phyloP scores from a whole-genome alignment of 805 yeast species.

The Saccharomyces jurei region DNA sequence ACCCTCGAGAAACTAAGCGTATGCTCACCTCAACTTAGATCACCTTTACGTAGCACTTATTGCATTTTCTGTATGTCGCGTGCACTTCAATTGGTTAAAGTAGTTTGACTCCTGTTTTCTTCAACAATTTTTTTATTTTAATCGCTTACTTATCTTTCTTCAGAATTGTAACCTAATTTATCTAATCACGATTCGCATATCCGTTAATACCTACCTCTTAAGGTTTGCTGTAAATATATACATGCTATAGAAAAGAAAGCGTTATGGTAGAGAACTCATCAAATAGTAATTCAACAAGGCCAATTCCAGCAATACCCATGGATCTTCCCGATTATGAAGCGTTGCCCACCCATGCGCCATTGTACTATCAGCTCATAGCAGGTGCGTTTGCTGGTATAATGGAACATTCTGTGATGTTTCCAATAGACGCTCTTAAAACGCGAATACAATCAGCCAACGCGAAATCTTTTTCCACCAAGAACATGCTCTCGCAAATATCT shows the following conservation, averaged over 20 bases:
- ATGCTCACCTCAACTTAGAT: background rate
- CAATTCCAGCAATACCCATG: background rate
- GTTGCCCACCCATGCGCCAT: constrained; percentile 76
- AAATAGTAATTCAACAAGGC: background rate
- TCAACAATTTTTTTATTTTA: background rate
- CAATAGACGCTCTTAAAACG: constrained; percentile 90
- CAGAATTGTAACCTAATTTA: background rate
- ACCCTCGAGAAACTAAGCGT: background rate
- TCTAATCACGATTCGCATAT: background rate
- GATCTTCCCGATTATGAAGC: constrained; percentile 66
- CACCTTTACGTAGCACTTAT: background rate
- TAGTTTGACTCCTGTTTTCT: background rate
- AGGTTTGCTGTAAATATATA: background rate
- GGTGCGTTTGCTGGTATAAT: constrained; percentile 99
- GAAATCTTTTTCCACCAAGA: constrained; percentile 8
- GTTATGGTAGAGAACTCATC: background rate
- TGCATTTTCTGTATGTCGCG: background rate
- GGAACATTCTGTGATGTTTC: constrained; percentile 98
- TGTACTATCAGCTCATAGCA: constrained; percentile 78
- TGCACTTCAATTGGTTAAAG: background rate
- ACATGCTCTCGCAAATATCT: constrained; percentile 60
- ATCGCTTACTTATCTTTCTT: background rate
- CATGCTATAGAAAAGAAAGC: background rate
- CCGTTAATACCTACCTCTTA: background rate
- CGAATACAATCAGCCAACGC: constrained; percentile 65